A percentile compares a stretch with the other conserved stretches of the same genome.
phyloP scores from a whole-genome alignment of 2,329 filamentous ascomycete species.

The Verticillium nonalfalfae region DNA sequence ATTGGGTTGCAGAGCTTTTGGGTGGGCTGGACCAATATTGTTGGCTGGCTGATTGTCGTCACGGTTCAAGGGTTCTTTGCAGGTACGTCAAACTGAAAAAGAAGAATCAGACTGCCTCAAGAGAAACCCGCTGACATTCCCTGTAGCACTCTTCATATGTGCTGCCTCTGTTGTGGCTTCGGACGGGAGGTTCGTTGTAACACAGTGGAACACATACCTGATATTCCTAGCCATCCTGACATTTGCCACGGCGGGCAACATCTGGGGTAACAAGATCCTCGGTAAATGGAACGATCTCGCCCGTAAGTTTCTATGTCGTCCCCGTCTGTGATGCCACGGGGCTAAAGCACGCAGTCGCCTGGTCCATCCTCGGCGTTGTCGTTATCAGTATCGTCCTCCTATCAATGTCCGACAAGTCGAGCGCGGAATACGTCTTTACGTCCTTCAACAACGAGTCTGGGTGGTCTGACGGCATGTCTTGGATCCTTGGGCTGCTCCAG shows the following conservation, averaged over 20 bases:
- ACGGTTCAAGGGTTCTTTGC: slow-evolving; percentile 36
- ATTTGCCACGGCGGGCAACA: slow-evolving; percentile 29
- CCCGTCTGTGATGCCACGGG: not conserved
- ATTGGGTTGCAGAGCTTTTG: slow-evolving; percentile 29
- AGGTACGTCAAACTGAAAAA: slow-evolving; percentile 16
- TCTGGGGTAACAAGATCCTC: slow-evolving; percentile 33
- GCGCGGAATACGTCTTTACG: slow-evolving; percentile 34
- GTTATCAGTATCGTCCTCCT: slow-evolving; percentile 36
- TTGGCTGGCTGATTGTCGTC: slow-evolving; percentile 36
- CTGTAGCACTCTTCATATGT: slow-evolving; percentile 33
- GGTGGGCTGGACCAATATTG: slow-evolving; percentile 38
- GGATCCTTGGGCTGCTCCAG: slow-evolving; percentile 39
- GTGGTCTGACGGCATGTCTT: slow-evolving; percentile 38
- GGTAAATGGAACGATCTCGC: slow-evolving; percentile 34
- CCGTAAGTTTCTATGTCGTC: slow-evolving; percentile 15
- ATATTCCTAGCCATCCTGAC: slow-evolving; percentile 32
- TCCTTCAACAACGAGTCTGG: slow-evolving; percentile 37
- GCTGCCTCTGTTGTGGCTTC: slow-evolving; percentile 33
- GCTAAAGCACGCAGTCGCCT: slow-evolving; percentile 22
- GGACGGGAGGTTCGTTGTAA: slow-evolving; percentile 26
- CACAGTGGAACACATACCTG: slow-evolving; percentile 31
- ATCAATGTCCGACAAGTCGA: slow-evolving; percentile 34
- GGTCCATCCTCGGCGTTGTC: slow-evolving; percentile 33
- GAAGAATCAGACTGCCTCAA: not conserved
- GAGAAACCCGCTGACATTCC: not conserved